Evolutionary conservation across 2,329 filamentous ascomycete species (phyloP), one percentile per base, ranked within the genome.

Genomic region (Curvularia lunata): DNA sequence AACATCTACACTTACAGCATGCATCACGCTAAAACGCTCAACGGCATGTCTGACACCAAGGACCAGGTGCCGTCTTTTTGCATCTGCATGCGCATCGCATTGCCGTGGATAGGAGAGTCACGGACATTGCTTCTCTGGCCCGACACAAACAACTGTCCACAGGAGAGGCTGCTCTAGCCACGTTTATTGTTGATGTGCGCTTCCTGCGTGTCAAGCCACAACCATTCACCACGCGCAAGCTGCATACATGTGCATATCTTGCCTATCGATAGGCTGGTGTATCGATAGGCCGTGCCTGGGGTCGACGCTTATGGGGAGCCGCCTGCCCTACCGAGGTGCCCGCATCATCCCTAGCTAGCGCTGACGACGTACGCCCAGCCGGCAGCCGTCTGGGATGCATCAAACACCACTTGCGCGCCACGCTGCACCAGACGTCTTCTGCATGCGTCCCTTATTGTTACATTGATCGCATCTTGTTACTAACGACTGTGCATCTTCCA

Each of bases 331-430:
- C 25, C 25, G 25, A 27, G 25, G 25, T 27, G 38, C 55, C 55
- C 50, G 30, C 51, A 43, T 40, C 38, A 25, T 45, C 51, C 41
- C 51, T 38, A 34, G 46, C 40, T 48, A 57, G 54, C 38, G 45
- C 34, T 53, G 45, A 54, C 55, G 51, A 58, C 55, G 55, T 58
- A 42, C 21, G 55, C 55, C 51, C 55, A 58, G 55, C 51, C 53
- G 25, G 54, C 30, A 51, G 42, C 48, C 18, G 48, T 57, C 48
- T 34, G 32, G 45, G 52, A 59, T 42, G 38, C 52, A 41, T 59
- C 56, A 46, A 57, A 45, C 55, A 54, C 32, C 56, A 56, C 50
- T 57, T 59, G 54, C 59, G 59, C 58, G 55, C 52, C 43, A 53
- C 51, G 30, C 23, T 50, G 32, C 37, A 52, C 32, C 38, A 30